Evolutionary conservation across 2,329 filamentous ascomycete genomes (phyloP).

Genomic region (Sporothrix mexicana): DNA sequence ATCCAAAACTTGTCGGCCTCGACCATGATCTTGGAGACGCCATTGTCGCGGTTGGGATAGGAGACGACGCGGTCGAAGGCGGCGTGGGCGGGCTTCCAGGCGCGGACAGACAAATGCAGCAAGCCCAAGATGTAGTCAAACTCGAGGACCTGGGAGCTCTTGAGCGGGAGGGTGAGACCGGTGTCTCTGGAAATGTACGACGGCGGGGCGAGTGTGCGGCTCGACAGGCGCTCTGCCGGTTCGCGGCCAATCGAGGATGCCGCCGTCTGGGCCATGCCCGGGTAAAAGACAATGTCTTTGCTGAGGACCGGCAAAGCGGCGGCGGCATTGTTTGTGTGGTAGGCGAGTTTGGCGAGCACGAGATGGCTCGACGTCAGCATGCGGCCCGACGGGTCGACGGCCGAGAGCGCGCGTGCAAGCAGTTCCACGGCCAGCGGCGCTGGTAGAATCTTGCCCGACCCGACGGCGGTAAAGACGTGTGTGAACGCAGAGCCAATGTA

Average conservation of each 20-base stretch:
- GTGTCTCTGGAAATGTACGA: slow-evolving; percentile 66
- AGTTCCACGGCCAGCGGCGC: slow-evolving; percentile 55
- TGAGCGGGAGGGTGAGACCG: slow-evolving; percentile 63
- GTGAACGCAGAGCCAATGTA: slow-evolving; percentile 55
- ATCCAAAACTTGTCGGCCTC: slow-evolving; percentile 94
- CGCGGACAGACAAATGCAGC: slow-evolving; percentile 64
- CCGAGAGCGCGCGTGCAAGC: slow-evolving; percentile 61
- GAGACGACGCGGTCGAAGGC: slow-evolving; percentile 70
- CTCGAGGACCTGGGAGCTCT: slow-evolving; percentile 62
- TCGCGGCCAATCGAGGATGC: slow-evolving; percentile 38
- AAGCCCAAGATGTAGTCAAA: slow-evolving; percentile 74
- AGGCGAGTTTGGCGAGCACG: slow-evolving; percentile 50
- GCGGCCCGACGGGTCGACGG: slow-evolving; percentile 65
- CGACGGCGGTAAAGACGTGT: slow-evolving; percentile 52
- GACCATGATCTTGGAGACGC: slow-evolving; percentile 77
- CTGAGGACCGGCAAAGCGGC: slow-evolving; percentile 67
- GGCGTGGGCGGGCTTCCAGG: slow-evolving; percentile 67
- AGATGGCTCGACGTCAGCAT: slow-evolving; percentile 40
- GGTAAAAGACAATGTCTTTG: slow-evolving; percentile 69
- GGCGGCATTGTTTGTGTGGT: slow-evolving; percentile 58
- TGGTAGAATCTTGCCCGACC: slow-evolving; percentile 49
- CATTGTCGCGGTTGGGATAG: slow-evolving; percentile 66
- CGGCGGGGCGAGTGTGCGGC: slow-evolving; percentile 52
- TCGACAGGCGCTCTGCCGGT: slow-evolving; percentile 49
- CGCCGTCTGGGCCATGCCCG: slow-evolving; percentile 48